Evolutionary conservation across 2,329 filamentous ascomycete genomes (phyloP).

Genomic region (Blumeriella jaapii): DNA sequence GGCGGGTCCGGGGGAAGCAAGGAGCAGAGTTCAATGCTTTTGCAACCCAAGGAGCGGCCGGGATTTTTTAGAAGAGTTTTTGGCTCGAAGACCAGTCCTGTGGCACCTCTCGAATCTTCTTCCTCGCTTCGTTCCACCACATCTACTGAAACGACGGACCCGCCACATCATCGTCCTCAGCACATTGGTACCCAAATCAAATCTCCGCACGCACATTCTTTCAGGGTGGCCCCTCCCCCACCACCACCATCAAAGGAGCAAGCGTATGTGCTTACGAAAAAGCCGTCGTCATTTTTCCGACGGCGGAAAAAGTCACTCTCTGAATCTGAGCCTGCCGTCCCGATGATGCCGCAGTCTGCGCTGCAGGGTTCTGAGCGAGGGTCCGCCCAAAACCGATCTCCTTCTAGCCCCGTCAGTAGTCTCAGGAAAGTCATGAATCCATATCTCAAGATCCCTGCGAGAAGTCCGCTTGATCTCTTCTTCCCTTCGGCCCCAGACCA

Average conservation of each 20-base stretch:
- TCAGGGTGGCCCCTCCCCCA: slow-evolving; percentile 21
- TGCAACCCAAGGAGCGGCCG: slow-evolving; percentile 52
- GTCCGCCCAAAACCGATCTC: slow-evolving; percentile 17
- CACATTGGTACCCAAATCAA: slow-evolving; percentile 39
- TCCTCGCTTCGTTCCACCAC: slow-evolving; percentile 27
- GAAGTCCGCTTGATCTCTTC: slow-evolving; percentile 16
- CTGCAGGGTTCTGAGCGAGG: slow-evolving; percentile 16
- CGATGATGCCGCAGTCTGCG: slow-evolving; percentile 30
- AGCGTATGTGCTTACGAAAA: slow-evolving; percentile 56
- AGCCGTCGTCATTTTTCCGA: slow-evolving; percentile 88
- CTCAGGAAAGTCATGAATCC: slow-evolving; percentile 79
- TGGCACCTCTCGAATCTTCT: slow-evolving; percentile 25
- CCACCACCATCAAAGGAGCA: slow-evolving; percentile 23
- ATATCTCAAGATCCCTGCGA: slow-evolving; percentile 41
- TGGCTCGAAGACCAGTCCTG: slow-evolving; percentile 44
- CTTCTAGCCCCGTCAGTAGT: slow-evolving; percentile 60
- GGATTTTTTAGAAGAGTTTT: slow-evolving; percentile 95
- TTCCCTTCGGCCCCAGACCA: slow-evolving; percentile 13
- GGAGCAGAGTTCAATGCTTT: slow-evolving; percentile 26
- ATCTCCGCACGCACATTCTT: slow-evolving; percentile 22
- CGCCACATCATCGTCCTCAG: slow-evolving; percentile 30
- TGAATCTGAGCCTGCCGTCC: slow-evolving; percentile 49
- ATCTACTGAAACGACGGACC: slow-evolving; percentile 30
- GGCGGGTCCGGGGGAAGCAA: slow-evolving; percentile 35
- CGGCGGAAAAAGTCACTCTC: slow-evolving; percentile 81